phyloP scores from a whole-genome alignment of 1,284 basidiomycete genomes.

The Boletus smithii region DNA sequence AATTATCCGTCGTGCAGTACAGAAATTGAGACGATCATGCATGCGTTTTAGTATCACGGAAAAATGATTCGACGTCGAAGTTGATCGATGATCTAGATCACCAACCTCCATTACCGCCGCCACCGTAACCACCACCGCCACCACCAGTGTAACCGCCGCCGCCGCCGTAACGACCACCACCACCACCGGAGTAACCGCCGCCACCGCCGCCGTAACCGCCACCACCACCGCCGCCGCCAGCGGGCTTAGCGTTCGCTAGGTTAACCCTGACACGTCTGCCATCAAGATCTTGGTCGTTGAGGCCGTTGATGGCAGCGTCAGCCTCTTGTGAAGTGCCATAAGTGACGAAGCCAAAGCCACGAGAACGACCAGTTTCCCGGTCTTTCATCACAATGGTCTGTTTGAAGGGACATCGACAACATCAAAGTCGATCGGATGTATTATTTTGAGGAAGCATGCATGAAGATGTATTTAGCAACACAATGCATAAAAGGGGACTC shows the following conservation, averaged over 20 bases:
- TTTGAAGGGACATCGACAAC: constrained; percentile 15
- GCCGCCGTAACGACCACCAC: constrained; percentile 14
- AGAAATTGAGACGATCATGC: constrained; percentile 2
- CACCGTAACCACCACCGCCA: constrained; percentile 5
- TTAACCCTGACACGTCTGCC: constrained; percentile 92
- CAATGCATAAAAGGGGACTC: constrained; percentile 22
- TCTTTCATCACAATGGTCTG: constrained; percentile 96
- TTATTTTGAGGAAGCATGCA: constrained; percentile 23
- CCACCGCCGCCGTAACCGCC: constrained; percentile 5
- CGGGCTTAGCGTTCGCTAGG: constrained; percentile 81
- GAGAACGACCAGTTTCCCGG: constrained; percentile 92
- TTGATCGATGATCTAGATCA: constrained; percentile 10
- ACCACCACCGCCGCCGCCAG: constrained; percentile 18
- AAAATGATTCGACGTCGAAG: not conserved
- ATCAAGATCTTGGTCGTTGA: constrained; percentile 93
- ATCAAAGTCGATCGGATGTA: constrained; percentile 11
- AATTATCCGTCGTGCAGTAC: constrained; percentile 2
- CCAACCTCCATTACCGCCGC: constrained; percentile 12
- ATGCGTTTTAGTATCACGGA: constrained; percentile 10
- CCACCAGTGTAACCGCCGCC: constrained; percentile 7
- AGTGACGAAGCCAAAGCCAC: constrained; percentile 95
- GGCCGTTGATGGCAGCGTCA: constrained; percentile 65
- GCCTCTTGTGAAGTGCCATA: constrained; percentile 61
- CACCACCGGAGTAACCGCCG: constrained; percentile 4
- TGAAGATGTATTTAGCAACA: constrained; percentile 35